Evolutionary conservation across 495 filamentous ascomycete species (phyloP), one percentile per base, ranked within the genome.

Genomic region (Rhypophila decipiens): DNA sequence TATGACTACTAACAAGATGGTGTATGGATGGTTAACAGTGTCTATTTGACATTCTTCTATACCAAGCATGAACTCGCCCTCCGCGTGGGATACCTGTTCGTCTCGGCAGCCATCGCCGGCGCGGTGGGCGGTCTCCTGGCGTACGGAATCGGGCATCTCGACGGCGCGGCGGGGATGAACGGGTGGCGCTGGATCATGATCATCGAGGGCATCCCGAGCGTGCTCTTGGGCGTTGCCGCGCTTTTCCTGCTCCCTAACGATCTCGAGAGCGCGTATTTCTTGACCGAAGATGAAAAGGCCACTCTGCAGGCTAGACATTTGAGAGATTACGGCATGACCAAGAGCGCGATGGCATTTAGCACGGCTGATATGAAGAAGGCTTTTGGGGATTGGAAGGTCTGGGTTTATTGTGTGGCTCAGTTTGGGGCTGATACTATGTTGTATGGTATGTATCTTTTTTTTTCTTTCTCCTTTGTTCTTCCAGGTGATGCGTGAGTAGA

Each of bases 61-160:
- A 82, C 76, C 38, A 84, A 85, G 51, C 73, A 75, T 7, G 85
- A 90, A 54, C 76, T 88, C 18, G 86, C 85, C 7, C 69, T 88
- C 24, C 78, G 87, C 21, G 81, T 87, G 4, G 80, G 82, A 1
- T 88, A 88, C 55, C 72, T 90, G 4, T 90, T 90, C 60, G 83
- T 85, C 44, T 84, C 76, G 35, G 78, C 87, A 2, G 86, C 87
- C 1, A 70, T 89, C 11, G 82, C 86, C 2, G 87, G 87, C 4
- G 86, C 84, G 15, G 82, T 80, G 49, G 87, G 87, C 18, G 87
- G 87, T 0, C 68, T 90, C 0, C 67, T 91, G 3, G 85, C 87
- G 1, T 88, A 83, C 46, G 83, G 68, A 1, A 87, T 91, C 46
- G 81, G 84, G 0, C 76, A 78, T 50, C 83, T 90, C 79, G 77